phyloP scores from a whole-genome alignment of 441 rosid species.

The Syzygium malaccense region DNA sequence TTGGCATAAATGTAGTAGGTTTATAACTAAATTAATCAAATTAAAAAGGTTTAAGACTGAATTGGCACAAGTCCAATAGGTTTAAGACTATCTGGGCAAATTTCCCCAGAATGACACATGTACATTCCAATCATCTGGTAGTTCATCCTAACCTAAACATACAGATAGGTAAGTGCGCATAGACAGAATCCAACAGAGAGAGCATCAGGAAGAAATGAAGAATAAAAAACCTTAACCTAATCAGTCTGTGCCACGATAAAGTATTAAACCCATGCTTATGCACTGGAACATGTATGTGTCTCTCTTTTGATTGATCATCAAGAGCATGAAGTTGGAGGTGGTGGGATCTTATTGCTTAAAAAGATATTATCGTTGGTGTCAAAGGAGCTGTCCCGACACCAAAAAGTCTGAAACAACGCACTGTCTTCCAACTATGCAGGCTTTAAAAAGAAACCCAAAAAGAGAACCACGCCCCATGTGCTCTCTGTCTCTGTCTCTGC shows the following conservation, averaged over 20 bases:
- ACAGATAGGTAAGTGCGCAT: neutral
- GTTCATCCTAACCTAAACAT: neutral
- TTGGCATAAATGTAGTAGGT: too few species aligned
- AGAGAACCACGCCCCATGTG: neutral
- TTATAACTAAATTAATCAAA: too few species aligned
- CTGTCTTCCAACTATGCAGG: neutral
- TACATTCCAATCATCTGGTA: neutral
- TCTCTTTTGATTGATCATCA: neutral
- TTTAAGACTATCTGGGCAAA: too few species aligned
- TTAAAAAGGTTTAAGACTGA: too few species aligned
- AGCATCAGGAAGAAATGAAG: neutral
- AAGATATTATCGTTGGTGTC: neutral
- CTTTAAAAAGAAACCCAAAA: neutral
- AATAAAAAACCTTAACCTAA: neutral
- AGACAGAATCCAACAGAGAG: neutral
- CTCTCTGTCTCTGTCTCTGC: neutral
- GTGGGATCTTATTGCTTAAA: neutral
- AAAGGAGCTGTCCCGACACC: neutral
- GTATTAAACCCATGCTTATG: neutral
- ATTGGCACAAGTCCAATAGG: too few species aligned
- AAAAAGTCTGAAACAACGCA: neutral
- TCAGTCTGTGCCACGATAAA: neutral
- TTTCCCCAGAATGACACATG: neutral
- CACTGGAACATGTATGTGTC: neutral
- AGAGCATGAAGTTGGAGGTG: neutral